Base-by-base conservation (phyloP, 1,284 basidiomycete species). In the Ustilago vetiveriae region DNA sequence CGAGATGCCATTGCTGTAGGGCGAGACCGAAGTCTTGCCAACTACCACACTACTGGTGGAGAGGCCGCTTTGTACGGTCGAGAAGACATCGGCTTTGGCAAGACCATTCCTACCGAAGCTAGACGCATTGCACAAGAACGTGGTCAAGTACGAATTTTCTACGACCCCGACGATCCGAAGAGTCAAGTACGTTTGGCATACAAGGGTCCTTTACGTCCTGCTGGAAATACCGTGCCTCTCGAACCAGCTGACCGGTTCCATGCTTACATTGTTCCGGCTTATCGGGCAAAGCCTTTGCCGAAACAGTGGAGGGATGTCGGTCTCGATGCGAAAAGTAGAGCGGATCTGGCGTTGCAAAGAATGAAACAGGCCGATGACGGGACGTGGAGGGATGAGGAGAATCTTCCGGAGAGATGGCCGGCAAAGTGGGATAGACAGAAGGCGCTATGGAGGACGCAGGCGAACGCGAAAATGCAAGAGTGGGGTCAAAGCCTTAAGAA, bases 61-160 rank as follows among this genome's bases (percentile, higher is more conserved):
- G 6, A 23, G 1, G 47, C 55, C 3, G 48, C 48, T 2, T 3
- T 50, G 4, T 50, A 46, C 14, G 47, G 37, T 3, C 27, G 54
- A 3, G 9, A 45, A 3, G 21, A 44, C 6, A 14, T 21, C 2
- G 36, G 5, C 1, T 2, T 24, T 3, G 47, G 29, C 3, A 21
- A 21, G 24, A 39, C 29, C 22, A 47, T 52, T 23, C 44, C 56
- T 0, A 3, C 14, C 8, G 26, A 42, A 24, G 56, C 56, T 10
- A 37, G 56, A 9, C 16, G 40, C 3, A 22, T 43, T 6, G 56
- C 56, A 0, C 49, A 52, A 13, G 11, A 37, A 16, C n/a, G n/a
- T 0, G 56, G 56, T 11, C 22, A 47, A 17, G 56, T 24, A 2
- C 42, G 19, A 9, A 16, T 59, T 9, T 59, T 59, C n/a, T 42